phyloP scores from a whole-genome alignment of 139 green algal species.

The Dunaliella sp. region DNA sequence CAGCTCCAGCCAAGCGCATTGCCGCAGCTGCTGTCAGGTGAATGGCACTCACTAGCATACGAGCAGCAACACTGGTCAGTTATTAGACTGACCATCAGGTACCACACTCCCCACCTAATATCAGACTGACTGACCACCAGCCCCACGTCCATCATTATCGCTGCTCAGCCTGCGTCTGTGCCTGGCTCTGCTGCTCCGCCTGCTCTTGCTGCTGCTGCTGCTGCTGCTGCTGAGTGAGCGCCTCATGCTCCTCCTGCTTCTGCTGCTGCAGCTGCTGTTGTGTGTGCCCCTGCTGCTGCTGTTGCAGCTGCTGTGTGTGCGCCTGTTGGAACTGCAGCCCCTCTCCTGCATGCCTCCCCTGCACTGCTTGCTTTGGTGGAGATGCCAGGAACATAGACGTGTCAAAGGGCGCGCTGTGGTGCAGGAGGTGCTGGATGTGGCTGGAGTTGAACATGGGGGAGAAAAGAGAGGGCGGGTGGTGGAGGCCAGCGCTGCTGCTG shows the following conservation, averaged over 20 bases:
- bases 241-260: neutral
- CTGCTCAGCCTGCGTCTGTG: too few relatives aligned
- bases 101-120: too few relatives aligned
- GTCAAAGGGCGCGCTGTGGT: neutral
- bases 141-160: too few relatives aligned
- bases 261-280: neutral
- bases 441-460: neutral
- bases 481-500: neutral
- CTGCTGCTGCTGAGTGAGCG: neutral
- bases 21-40: too few relatives aligned
- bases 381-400: neutral
- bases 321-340: neutral
- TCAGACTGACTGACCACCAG: too few relatives aligned
- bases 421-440: neutral
- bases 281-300: neutral
- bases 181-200: neutral
- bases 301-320: neutral
- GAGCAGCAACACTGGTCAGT: too few relatives aligned
- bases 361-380: neutral
- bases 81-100: too few relatives aligned
- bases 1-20: too few relatives aligned
- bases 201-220: neutral
- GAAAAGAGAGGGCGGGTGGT: neutral
- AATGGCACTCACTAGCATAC: too few relatives aligned
- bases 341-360: neutral